Conservation (phyloP, 1,284 basidiomycete species). For the Trametes versicolor region DNA sequence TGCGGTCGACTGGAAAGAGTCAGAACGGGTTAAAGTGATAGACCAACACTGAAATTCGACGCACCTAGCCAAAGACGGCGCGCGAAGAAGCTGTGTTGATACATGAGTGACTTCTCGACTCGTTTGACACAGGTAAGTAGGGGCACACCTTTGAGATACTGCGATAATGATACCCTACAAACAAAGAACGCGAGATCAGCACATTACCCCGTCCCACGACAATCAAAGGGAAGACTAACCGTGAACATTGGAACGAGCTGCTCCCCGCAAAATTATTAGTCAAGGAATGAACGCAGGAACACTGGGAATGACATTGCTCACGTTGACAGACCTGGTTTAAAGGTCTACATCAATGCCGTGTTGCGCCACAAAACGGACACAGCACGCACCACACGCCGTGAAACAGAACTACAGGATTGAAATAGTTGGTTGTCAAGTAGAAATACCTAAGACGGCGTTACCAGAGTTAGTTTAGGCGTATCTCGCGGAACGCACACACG, state of each 20-base stretch:
- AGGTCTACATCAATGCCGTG: neutral
- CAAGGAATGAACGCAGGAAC: neutral
- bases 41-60: neutral
- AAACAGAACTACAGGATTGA: constrained; percentile 5
- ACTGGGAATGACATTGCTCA: neutral
- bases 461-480: too few species aligned
- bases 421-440: constrained; percentile 8
- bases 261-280: too few species aligned
- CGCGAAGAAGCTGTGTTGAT: constrained; percentile 12
- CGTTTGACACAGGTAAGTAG: too few species aligned
- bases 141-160: constrained; percentile 5
- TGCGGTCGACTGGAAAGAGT: neutral
- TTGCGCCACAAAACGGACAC: too few species aligned
- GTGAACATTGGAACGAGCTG: constrained; percentile 11
- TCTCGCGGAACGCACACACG: too few species aligned
- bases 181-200: neutral
- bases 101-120: too few species aligned
- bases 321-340: constrained; percentile 10
- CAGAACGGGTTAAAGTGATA: neutral
- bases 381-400: constrained; percentile 8
- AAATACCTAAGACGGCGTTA: neutral
- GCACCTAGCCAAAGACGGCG: constrained; percentile 20
- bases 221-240: neutral
- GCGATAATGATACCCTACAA: constrained; percentile 7
- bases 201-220: neutral